Evolutionary conservation across 1,284 basidiomycete genomes (phyloP), one percentile per base, ranked within the genome.

Genomic region (Heterobasidion occidentale): DNA sequence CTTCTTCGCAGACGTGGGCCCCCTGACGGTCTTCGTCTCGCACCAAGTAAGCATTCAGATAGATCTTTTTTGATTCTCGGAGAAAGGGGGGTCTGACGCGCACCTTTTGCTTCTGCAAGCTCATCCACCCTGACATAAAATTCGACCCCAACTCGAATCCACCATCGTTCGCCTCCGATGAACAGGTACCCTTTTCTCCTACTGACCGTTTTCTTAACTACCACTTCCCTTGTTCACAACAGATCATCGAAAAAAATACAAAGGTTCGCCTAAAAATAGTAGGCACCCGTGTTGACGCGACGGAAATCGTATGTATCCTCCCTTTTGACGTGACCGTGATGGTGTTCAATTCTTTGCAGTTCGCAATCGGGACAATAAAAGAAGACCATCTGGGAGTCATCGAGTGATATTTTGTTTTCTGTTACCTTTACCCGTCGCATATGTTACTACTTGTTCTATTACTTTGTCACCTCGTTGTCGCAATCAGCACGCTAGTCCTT

Each of bases 1-100:
- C 7, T 97, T 98, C 75, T 98, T 98, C 63, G 94, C 93, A 52
- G 92, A 96, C 62, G 94, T 96, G 53, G 97, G 97, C 45, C 97
- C 96, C 15, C 70, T 97, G 61, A 84, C 86, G 46, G 92, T 94
- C 53, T 97, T 97, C 68, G 90, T 98, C 20, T 96, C 94, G 17
- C 91, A 92, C 62, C 95, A 98, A 75, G 93, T 97, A 62, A 66
- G 86, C 72, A 62, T 61, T 62, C 60, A 2, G 15, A n/a, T 7
- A 14, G 9, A 2, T 38, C 33, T 33, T 35, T 15, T 58, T 35
- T 47, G 27, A 1, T 4, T 27, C 0, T 1, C 27, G 46, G 15
- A 36, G 61, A 55, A 62, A 59, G 60, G 36, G n/a, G 46, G 60
- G 46, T 7, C 53, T 54, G 53, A 57, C 52, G 34, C 36, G 17